A percentile compares a stretch with the other conserved stretches of the same genome.
Evolutionary conservation across 176 grass and related monocot species (phyloP).

Genomic region (Carex cristatella): DNA sequence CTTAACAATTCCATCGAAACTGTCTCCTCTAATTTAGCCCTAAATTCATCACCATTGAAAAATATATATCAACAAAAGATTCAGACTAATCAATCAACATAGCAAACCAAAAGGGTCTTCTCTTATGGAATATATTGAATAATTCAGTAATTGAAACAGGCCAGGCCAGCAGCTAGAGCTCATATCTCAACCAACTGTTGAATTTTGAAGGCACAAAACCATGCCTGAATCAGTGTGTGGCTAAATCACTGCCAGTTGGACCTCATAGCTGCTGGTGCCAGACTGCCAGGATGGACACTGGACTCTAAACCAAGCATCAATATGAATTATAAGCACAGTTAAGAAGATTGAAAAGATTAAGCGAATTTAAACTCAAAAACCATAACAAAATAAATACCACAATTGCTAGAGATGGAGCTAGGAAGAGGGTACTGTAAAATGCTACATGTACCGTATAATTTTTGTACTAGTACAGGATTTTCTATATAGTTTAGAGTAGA

Average conservation of each 20-base stretch:
- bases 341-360: neutral
- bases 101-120: neutral
- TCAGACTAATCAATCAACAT: neutral
- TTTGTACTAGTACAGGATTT: too few relatives aligned
- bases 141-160: neutral
- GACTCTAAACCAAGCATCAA: neutral
- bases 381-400: constrained; percentile 13
- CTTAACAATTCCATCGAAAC: constrained; percentile 36
- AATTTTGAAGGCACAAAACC: neutral
- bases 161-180: neutral
- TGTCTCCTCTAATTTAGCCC: constrained; percentile 51
- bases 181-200: neutral
- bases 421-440: too few relatives aligned
- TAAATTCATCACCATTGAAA: constrained; percentile 26
- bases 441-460: too few relatives aligned
- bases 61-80: constrained; percentile 1
- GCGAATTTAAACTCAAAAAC: neutral
- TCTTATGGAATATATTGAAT: neutral
- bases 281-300: neutral
- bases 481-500: too few relatives aligned
- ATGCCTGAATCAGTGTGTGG: neutral
- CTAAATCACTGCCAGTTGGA: neutral
- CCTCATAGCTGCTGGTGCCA: neutral
- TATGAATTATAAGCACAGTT: neutral
- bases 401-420: neutral